Evolutionary conservation across 2,329 filamentous ascomycete genomes (phyloP), one percentile per base, ranked within the genome.

Genomic region (Boeremia exigua): DNA sequence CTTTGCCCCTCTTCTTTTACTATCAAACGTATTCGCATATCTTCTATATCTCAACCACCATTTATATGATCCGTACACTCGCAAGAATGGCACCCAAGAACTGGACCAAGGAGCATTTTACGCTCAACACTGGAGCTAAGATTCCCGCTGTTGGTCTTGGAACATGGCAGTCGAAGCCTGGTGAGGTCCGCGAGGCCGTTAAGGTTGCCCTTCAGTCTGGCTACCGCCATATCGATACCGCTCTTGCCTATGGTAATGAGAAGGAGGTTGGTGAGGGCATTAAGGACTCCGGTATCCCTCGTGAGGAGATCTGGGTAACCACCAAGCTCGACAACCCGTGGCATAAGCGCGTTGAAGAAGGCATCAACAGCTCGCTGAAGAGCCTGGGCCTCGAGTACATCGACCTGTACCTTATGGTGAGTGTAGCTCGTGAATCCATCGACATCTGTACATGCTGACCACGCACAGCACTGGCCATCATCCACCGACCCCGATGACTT

Each of bases 261-360:
- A 76, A 82, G 60, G 89, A 92, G 71, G 84, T 92, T 23, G 90
- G 89, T 56, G 78, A 80, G 29, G 89, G 88, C 45, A 91, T 92
- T 79, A 86, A 87, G 73, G 82, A 85, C 45, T 83, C 83, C 25
- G 84, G 84, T 46, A 77, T 91, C 2, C 84, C 88, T 4, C 84
- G 89, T 32, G 82, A 86, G 63, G 79, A 87, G 74, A 86, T 92
- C 67, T 92, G 84, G 80, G 80, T 93, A 58, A 94, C 91, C 48
- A 92, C 90, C 66, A 96, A 95, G 83, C 85, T 94, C 49, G 86
- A 91, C 81, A 92, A 93, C 82, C 83, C 88, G 46, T 89, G 87
- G 84, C 89, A 92, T 78, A 73, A 74, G 62, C 69, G 73, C 29
- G 88, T 90, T 14, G 78, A 83, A 56, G 77, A 82, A 60, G 87